Base-by-base conservation (phyloP, 805 yeast genomes). In the Scheffersomyces coipomensis region DNA sequence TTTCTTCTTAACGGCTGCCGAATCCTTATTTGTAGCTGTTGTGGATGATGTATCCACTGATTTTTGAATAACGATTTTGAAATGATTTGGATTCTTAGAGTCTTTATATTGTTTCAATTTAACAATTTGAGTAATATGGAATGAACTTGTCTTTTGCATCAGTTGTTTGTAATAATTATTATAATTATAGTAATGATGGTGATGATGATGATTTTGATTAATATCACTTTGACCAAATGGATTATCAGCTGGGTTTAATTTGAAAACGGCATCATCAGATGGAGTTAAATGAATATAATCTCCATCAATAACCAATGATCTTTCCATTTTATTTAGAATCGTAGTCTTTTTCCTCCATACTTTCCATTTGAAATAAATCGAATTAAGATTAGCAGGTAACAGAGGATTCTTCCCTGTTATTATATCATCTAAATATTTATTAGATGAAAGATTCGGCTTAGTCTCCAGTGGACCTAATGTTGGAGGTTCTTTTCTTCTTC, bases 261-360 rank as follows among this genome's bases (percentile, higher is more conserved):
- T 27, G 30, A 30, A 21, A 5, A 78, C 48, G 76, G 79, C 73
- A 43, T 87, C 91, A 50, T 86, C 88, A 6, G 89, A 83, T 0
- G 97, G 97, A 52, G 88, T 79, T 35, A 91, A 77, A 52, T 90
- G 91, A 11, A 91, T 79, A 53, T 88, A 89, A 51, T 88, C 96
- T n/a, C 97, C 98, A 60, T 91, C 98, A 27, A 91, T 78, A 1
- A 93, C 89, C 23, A 91, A 68, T 1, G 89, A 78, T 51, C 93
- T 79, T 51, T 89, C 95, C 44, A 87, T 87, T 38, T 89, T 75
- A 41, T 80, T 81, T 42, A 85, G 78, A 47, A 91, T 81, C 0
- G 95, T 82, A 17, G 89, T 90, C 51, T 90, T 91, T 43, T 93
- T 78, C 52, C 97, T 74, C 86, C 88, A 87, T 0, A 91, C 95